A percentile compares a stretch with the other conserved stretches of the same genome.
phyloP scores from a whole-genome alignment of 1,284 basidiomycete genomes.

The Trichosporon sp. region DNA sequence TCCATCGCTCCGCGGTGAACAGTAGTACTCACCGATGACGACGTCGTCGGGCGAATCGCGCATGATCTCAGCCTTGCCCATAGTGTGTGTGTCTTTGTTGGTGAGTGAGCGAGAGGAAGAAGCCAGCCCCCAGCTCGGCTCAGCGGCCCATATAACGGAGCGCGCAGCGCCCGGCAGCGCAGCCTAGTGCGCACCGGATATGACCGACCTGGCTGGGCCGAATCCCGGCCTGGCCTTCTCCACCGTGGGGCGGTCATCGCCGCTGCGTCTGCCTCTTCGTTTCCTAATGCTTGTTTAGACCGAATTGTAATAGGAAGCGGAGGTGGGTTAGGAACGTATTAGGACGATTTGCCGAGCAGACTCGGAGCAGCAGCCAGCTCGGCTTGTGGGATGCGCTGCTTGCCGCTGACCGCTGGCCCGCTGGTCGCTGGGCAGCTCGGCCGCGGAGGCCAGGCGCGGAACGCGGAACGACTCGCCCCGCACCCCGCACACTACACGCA shows the following conservation, averaged over 20 bases:
- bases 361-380: too few species aligned
- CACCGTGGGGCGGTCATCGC: not conserved
- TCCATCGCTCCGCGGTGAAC: not conserved
- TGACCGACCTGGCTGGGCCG: not conserved
- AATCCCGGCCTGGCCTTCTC: not conserved
- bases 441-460: too few species aligned
- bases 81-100: not conserved
- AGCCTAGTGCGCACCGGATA: not conserved
- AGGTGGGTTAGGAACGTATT: too few species aligned
- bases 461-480: too few species aligned
- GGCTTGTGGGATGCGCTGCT: too few species aligned
- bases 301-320: too few species aligned
- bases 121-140: not conserved
- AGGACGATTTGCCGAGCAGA: too few species aligned
- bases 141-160: not conserved
- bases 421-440: too few species aligned
- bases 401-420: too few species aligned
- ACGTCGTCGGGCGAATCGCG: constrained; percentile 18
- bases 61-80: not conserved
- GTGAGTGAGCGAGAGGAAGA: not conserved
- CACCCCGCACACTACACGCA: too few species aligned
- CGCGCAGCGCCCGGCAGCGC: too few species aligned
- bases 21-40: constrained; percentile 14
- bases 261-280: not conserved
- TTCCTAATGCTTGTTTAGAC: too few species aligned